Base-by-base conservation (phyloP, 768 basidiomycete species). In the Cyathus striatus region DNA sequence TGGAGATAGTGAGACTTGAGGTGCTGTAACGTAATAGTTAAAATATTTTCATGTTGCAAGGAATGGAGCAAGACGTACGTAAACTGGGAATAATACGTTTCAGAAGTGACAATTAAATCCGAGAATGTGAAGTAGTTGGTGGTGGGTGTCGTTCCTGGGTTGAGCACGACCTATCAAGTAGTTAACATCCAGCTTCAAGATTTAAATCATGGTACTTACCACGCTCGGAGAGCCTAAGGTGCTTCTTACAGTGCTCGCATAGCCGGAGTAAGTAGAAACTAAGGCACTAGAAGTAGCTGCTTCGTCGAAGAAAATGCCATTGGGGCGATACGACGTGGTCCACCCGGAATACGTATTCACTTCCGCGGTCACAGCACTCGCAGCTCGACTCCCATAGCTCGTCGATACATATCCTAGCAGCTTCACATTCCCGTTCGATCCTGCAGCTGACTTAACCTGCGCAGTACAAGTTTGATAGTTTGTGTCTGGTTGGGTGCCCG, bases 281-380 rank as follows among this genome's bases (percentile, higher is more conserved):
- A 53, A 39, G 3, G 20, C 27, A 7, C 44, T 40, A 14, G 43
- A 43, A 2, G 51, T 53, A 5, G 50, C 40, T 3, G 56, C 60
- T 45, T 69, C 56, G 37, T 69, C 65, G 48, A 66, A 64, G 47
- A 67, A 67, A 16, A 69, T 63, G 1, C 66, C 65, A 16, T 60
- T 51, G 0, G 52, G 54, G 7, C 51, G 42, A 44, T 66, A 68
- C 1, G 58, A 42, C 7, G 48, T 41, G 0, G 43, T 41, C 66
- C 66, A 68, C 1, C 47, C 43, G 4, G 44, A 47, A 39, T 67
- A 69, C 5, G 60, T 62, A 22, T 54, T 33, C 25, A 67, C 51
- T 23, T 66, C 63, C 5, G 47, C 34, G 13, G 18, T 48, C 9
- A 69, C 58, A 9, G 27, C 27, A 30, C 9, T 30, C 9, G 9